Conservation (phyloP, 2,329 filamentous ascomycete species). For the Tolypocladium endophyticum region DNA sequence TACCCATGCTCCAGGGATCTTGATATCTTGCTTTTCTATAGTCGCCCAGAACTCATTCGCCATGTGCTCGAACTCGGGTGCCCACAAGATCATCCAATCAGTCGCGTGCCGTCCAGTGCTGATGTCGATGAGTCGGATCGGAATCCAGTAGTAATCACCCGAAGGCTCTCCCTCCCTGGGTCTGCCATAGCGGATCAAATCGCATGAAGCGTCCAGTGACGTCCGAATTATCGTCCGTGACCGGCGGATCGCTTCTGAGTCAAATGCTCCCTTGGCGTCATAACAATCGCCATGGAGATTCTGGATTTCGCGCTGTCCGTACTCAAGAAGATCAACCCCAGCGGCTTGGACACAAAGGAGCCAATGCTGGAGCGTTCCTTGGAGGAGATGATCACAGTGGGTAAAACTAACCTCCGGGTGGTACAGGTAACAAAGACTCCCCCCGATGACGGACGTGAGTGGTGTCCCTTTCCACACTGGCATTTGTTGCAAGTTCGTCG, state of each 20-base stretch:
- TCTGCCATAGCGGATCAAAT: accelerated
- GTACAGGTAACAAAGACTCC: background rate
- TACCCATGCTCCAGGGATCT: background rate
- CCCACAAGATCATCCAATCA: background rate
- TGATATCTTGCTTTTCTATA: background rate
- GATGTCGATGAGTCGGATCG: background rate
- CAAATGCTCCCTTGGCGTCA: background rate
- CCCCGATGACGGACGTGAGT: background rate
- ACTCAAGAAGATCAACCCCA: background rate
- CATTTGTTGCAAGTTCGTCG: background rate
- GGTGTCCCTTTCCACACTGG: background rate
- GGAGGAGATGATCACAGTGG: background rate
- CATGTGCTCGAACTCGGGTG: background rate
- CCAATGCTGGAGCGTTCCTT: background rate
- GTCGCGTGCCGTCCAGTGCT: background rate
- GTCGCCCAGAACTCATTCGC: background rate
- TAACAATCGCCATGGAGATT: background rate
- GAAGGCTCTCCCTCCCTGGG: too few species aligned
- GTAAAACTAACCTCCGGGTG: background rate
- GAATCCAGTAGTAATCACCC: background rate
- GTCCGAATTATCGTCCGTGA: background rate
- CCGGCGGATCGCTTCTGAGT: background rate
- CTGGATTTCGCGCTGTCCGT: background rate
- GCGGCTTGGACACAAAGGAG: background rate
- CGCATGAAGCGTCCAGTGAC: background rate